Base-by-base conservation (phyloP, 768 basidiomycete species). In the Panaeolus cyanescens region DNA sequence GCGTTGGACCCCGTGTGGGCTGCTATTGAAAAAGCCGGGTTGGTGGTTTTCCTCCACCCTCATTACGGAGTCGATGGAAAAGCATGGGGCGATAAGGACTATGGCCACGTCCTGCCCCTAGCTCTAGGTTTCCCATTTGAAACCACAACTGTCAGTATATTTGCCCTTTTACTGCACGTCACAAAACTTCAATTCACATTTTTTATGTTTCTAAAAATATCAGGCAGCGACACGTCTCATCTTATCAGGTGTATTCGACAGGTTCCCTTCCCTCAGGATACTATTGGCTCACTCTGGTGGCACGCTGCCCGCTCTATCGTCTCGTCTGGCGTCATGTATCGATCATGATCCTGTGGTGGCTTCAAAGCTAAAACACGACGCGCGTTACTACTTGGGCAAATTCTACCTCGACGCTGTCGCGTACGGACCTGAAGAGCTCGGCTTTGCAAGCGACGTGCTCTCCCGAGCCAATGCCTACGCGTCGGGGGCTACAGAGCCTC, bases 111-210 rank as follows among this genome's bases (percentile, higher is more conserved):
- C 36, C 84, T 96, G 30, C 90, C 93, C 2, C 83, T 95, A 56
- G 91, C 92, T 0, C 80, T 94, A 15, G 93, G 94, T 1, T 95
- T 96, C 74, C 93, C 93, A 2, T 90, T 95, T 67, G 94, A 95
- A 76, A 95, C 93, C 17, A 94, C 94, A 4, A 87, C 86, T 32
- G 92, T 93, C 66, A 71, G 90, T 79, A 39, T 28, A 58, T 40
- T 34, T n/a, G 19, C n/a, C 42, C 19, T 56, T 37, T 32, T 32
- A 34, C 45, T 5, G 40, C 45, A 50, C 45, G 45, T 13, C 4
- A 9, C n/a, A 15, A n/a, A 28, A n/a, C 20, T 31, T 59, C 32
- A 25, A 50, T 45, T 37, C n/a, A n/a, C n/a, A n/a, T n/a, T n/a
- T n/a, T n/a, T n/a, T n/a, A n/a, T n/a, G n/a, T 32, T 15, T 28